These are phyloP conservation scores for Leccinum arenicola DNA, from an alignment of 768 basidiomycete genomes.

Conservation along the genomic window DNA sequence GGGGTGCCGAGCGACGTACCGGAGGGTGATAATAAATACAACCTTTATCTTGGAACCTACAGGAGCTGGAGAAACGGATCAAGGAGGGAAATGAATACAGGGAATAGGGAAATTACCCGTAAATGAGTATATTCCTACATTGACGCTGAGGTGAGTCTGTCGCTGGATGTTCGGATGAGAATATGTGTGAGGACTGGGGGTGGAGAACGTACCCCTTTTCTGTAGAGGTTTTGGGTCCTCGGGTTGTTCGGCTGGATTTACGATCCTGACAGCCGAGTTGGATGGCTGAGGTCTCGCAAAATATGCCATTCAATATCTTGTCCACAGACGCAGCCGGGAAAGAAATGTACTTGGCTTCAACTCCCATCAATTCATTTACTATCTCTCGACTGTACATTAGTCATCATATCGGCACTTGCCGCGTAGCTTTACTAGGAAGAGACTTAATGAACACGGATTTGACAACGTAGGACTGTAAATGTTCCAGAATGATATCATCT, in stretches of 20 bases:
- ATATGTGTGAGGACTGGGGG: background rate
- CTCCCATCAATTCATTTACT: conserved; percentile 5
- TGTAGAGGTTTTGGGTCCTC: conserved; percentile 41
- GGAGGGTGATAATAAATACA: conserved; percentile 82
- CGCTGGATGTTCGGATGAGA: conserved; percentile 6
- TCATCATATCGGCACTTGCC: conserved; percentile 21
- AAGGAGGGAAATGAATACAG: background rate
- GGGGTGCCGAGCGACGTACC: conserved; percentile 34
- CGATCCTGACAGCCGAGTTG: conserved; percentile 68
- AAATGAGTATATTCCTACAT: conserved; percentile 89
- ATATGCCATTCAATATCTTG: conserved; percentile 53
- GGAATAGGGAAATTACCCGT: conserved; percentile 56
- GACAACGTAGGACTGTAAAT: too few relatives aligned
- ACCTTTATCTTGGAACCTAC: conserved; percentile 84
- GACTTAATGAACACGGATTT: too few relatives aligned
- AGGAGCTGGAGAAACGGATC: conserved; percentile 48
- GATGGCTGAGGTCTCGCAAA: conserved; percentile 60
- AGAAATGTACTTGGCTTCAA: too few relatives aligned
- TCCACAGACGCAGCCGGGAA: background rate
- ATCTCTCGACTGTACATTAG: conserved; percentile 6
- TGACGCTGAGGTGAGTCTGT: conserved; percentile 72
- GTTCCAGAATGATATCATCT: too few relatives aligned
- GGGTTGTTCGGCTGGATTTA: conserved; percentile 48
- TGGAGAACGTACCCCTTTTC: conserved; percentile 52
- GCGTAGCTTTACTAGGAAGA: too few relatives aligned